phyloP scores from a whole-genome alignment of 2,329 filamentous ascomycete species.

The Zymoseptoria ardabiliae region DNA sequence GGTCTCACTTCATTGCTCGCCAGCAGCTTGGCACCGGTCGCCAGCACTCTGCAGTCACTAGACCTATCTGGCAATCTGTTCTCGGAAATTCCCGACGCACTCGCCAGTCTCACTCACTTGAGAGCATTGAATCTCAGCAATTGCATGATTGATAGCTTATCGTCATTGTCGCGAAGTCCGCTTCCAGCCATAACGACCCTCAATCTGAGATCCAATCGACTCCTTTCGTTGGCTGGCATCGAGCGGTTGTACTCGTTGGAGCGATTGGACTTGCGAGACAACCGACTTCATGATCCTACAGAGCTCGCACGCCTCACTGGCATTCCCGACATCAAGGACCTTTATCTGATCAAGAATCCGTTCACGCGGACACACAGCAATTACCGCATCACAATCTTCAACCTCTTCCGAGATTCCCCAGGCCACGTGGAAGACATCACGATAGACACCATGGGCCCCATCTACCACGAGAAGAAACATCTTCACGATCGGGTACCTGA shows the following conservation, averaged over 20 bases:
- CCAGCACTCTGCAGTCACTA: constrained; percentile 82
- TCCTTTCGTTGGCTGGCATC: constrained; percentile 80
- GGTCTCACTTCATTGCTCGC: constrained; percentile 72
- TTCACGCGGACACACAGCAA: constrained; percentile 80
- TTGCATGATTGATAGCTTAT: constrained; percentile 94
- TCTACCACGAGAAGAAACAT: constrained; percentile 76
- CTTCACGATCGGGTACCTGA: constrained; percentile 75
- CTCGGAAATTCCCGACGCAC: constrained; percentile 84
- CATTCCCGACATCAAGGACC: constrained; percentile 83
- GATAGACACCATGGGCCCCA: constrained; percentile 76
- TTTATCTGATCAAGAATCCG: constrained; percentile 88
- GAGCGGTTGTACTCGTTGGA: constrained; percentile 85
- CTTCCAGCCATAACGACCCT: constrained; percentile 88
- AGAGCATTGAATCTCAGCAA: constrained; percentile 88
- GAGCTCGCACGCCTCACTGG: constrained; percentile 84
- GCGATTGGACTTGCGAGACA: constrained; percentile 83
- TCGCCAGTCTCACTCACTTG: constrained; percentile 78
- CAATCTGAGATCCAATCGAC: constrained; percentile 81
- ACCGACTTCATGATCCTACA: constrained; percentile 79
- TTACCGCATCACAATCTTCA: constrained; percentile 89
- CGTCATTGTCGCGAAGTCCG: constrained; percentile 77
- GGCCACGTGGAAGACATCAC: constrained; percentile 86
- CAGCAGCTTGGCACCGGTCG: constrained; percentile 69
- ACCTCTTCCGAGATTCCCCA: constrained; percentile 82
- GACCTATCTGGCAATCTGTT: constrained; percentile 92